Base-by-base conservation (phyloP, 2,329 filamentous ascomycete genomes). In the Pseudogymnoascus sp. region DNA sequence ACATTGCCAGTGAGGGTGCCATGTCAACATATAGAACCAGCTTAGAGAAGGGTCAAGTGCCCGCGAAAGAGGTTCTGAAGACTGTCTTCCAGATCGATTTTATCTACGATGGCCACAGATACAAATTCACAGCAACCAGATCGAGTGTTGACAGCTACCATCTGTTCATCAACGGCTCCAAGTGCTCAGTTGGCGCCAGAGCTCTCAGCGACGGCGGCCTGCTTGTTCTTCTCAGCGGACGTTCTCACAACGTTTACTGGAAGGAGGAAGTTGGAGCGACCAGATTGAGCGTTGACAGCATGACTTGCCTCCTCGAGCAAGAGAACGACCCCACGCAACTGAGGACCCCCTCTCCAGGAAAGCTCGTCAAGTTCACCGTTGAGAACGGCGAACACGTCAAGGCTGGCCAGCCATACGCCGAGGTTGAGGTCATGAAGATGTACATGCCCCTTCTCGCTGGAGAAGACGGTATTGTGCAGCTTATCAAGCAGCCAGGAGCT, bases 381-480 rank as follows among this genome's bases (percentile, higher is more conserved):
- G 95, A 97, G 76, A 97, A 96, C 72, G 95, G 95, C 65, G 84
- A 92, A 69, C 95, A 99, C 75, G 87, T 99, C 77, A 88, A 86
- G 76, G 91, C 96, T 70, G 93, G 93, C 63, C 90, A 97, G 77
- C 82, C 93, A 36, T 99, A 92, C 73, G 95, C 95, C 63, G 95
- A 99, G 77, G 93, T 99, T 42, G 95, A 99, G 79, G 95, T 99
- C 78, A 99, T 99, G 95, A 99, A 99, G 84, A 99, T 99, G 95
- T 97, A 97, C 84, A 99, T 99, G 95, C 95, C 95, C 72, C 83
- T 99, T 63, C 84, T 99, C 66, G 90, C 95, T 2, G 89, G 93
- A 74, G 95, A 99, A 76, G 95, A 96, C 71, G 95, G 95, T 81
- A 84, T 96, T 62, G 93, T 99, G 63, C 95, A 97, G 80, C 85